Conservation (phyloP, 2,329 filamentous ascomycete species). For the Hypoxylon rubiginosum region DNA sequence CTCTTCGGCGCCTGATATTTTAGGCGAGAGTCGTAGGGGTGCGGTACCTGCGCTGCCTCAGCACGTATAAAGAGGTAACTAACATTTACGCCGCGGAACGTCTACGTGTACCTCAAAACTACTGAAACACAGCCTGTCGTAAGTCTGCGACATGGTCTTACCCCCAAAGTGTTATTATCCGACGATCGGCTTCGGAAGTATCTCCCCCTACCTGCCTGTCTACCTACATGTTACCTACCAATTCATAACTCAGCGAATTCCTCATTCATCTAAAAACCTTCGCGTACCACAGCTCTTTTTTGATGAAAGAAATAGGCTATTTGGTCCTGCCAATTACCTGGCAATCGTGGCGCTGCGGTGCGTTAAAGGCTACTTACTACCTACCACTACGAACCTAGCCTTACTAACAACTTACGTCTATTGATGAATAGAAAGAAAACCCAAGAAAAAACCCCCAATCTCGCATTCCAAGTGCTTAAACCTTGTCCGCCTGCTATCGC, state of each 20-base stretch:
- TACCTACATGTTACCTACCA: too few species aligned
- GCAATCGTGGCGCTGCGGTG: too few species aligned
- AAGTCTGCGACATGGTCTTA: constrained; percentile 17
- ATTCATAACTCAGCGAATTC: too few species aligned
- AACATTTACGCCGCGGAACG: background rate
- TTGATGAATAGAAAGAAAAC: background rate
- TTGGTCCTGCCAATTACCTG: too few species aligned
- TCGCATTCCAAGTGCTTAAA: background rate
- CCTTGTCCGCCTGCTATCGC: background rate
- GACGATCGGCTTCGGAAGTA: background rate
- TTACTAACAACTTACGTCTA: too few species aligned
- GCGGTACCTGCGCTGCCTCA: background rate
- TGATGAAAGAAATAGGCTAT: too few species aligned
- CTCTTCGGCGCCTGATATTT: background rate
- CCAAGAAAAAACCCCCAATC: background rate
- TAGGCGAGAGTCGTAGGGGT: background rate
- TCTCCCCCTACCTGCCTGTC: background rate
- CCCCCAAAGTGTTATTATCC: background rate
- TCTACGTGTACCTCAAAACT: background rate
- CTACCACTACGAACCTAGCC: background rate
- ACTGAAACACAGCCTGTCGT: constrained; percentile 28
- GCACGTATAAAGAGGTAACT: background rate
- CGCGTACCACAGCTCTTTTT: too few species aligned
- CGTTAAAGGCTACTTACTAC: background rate
- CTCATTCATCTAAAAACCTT: too few species aligned